Evolutionary conservation across 305 asterid species (phyloP).

Genomic region (Caryopteris hybrid): DNA sequence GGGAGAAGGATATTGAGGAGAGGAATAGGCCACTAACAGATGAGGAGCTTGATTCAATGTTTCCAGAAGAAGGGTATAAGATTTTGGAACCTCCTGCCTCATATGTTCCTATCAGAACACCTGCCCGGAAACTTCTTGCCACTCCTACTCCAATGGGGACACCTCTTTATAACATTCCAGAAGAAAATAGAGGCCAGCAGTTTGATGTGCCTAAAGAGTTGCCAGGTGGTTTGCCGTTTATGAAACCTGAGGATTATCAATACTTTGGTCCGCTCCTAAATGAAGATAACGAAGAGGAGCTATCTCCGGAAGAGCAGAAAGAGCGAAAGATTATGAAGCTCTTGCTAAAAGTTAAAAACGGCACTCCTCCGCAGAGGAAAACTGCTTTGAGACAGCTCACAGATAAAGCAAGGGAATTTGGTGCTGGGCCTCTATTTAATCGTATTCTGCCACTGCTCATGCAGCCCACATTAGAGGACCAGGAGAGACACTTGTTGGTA

Average conservation of each 20-base stretch:
- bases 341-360: constrained; percentile 87
- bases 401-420: constrained; percentile 93
- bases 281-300: constrained; percentile 55
- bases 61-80: constrained; percentile 91
- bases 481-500: constrained; percentile 88
- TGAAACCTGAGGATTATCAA: constrained; percentile 97
- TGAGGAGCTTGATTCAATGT: constrained; percentile 86
- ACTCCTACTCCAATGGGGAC: constrained; percentile 94
- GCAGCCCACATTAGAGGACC: constrained; percentile 97
- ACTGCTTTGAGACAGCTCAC: constrained; percentile 96
- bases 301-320: constrained; percentile 80
- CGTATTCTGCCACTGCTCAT: constrained; percentile 88
- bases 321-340: constrained; percentile 92
- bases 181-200: constrained; percentile 88
- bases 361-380: constrained; percentile 98
- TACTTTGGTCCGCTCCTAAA: constrained; percentile 49
- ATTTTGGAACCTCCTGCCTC: constrained; percentile 84
- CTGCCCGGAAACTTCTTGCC: constrained; percentile 94
- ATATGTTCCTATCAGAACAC: constrained; percentile 92
- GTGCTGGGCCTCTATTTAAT: constrained; percentile 92
- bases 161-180: constrained; percentile 80
- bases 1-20: constrained; percentile 95
- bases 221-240: constrained; percentile 91
- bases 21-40: constrained; percentile 85
- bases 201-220: constrained; percentile 91